Evolutionary conservation across 2,329 filamentous ascomycete genomes (phyloP), one percentile per base, ranked within the genome.

Genomic region (Ilyonectria destructans): DNA sequence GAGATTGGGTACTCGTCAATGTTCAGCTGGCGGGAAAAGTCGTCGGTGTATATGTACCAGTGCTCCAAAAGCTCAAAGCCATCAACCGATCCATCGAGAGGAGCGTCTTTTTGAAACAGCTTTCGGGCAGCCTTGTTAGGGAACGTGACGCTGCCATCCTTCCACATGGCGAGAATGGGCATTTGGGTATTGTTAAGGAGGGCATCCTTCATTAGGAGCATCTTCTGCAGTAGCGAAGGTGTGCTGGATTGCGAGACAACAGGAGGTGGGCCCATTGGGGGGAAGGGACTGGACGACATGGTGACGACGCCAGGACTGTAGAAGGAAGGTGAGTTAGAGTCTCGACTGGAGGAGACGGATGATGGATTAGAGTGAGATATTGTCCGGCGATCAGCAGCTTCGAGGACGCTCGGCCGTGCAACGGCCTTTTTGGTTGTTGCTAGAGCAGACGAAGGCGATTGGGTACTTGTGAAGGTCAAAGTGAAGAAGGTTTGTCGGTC

Each of bases 81-180:
- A 43, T 88, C 84, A 3, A 79, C 77, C 2, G 80, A 79, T 1
- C 79, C 77, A 7, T 83, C 81, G 2, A 83, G 74, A 40, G 84
- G 82, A 4, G 81, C 79, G 15, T 83, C 78, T 10, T 81, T 78
- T 26, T 82, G 76, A 67, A 90, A 85, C n/a, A 91, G 79, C 4
- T 81, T 79, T 13, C 87, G 82, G 13, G 88, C 88, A 4, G 92
- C 91, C 72, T 87, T 88, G 75, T 96, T 96, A 4, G 92, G 91
- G 49, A 94, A 90, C 0, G 89, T 90, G 54, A 94, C 90, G 55
- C 89, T 92, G 60, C 92, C 89, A 71, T 96, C 93, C 76, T 91
- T 92, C 93, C 93, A 95, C 90, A 95, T 93, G 26, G 92, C 91
- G 51, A 95, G 83, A 23, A 94, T 91, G 0, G 93, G 93, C 77